phyloP scores from a whole-genome alignment of 2,329 filamentous ascomycete species.

The Aureobasidium sp. region DNA sequence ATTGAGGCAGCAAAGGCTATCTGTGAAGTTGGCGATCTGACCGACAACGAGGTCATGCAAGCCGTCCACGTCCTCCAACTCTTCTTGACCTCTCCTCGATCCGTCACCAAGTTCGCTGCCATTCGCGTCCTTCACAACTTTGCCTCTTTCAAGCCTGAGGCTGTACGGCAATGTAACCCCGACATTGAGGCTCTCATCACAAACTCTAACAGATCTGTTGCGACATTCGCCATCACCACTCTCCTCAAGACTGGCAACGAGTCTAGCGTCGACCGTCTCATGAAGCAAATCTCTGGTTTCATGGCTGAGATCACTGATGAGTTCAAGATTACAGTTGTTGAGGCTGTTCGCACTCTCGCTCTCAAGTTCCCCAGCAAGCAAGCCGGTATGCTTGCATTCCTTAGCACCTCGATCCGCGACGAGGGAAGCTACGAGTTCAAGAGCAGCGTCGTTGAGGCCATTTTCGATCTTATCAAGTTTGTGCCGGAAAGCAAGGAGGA shows the following conservation, averaged over 20 bases:
- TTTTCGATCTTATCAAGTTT: constrained; percentile 99
- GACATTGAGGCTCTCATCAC: constrained; percentile 96
- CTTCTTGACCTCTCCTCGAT: constrained; percentile 90
- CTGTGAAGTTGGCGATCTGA: constrained; percentile 87
- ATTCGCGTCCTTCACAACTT: constrained; percentile 95
- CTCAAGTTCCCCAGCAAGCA: constrained; percentile 98
- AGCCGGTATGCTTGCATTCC: constrained; percentile 93
- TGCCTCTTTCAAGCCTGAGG: constrained; percentile 89
- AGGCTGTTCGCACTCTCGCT: constrained; percentile 92
- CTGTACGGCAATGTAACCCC: constrained; percentile 88
- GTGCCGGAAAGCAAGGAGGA: constrained; percentile 79
- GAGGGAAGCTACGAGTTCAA: constrained; percentile 99
- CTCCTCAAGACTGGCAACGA: constrained; percentile 98
- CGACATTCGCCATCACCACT: constrained; percentile 96
- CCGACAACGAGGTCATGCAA: constrained; percentile 82
- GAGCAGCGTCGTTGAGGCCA: constrained; percentile 93
- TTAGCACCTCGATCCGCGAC: constrained; percentile 92
- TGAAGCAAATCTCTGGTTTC: constrained; percentile 97
- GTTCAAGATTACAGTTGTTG: constrained; percentile 99
- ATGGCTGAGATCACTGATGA: constrained; percentile 99
- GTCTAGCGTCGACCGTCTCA: constrained; percentile 88
- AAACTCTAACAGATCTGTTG: constrained; percentile 94
- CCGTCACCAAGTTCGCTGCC: constrained; percentile 94
- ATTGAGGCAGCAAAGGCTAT: constrained; percentile 98
- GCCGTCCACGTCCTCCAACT: constrained; percentile 93